These are phyloP conservation scores for Scleroderma bovista DNA, from an alignment of 768 basidiomycete genomes.

Conservation along the genomic window DNA sequence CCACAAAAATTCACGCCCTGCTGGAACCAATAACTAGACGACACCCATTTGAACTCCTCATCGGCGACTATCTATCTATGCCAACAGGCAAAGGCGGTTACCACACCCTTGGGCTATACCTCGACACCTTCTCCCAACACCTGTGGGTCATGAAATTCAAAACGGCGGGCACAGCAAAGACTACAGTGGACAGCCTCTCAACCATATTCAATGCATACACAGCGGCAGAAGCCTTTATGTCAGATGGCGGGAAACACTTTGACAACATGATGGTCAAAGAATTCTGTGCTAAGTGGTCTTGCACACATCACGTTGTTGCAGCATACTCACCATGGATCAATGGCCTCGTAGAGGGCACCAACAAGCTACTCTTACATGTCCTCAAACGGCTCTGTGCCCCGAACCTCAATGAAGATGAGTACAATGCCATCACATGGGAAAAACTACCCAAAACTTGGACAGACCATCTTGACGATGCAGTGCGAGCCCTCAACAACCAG, in stretches of 20 bases:
- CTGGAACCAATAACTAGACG: too few species aligned
- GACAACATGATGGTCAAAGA: constrained; percentile 9
- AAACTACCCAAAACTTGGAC: constrained; percentile 19
- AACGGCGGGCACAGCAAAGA: constrained; percentile 20
- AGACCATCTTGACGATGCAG: neutral
- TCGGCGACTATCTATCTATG: constrained; percentile 30
- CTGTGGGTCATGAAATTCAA: constrained; percentile 29
- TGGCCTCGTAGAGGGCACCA: too few species aligned
- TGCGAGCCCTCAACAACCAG: constrained; percentile 12
- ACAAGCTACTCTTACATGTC: neutral
- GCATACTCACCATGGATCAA: constrained; percentile 23
- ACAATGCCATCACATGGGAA: constrained; percentile 5
- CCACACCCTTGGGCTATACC: constrained; percentile 21
- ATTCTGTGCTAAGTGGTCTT: neutral
- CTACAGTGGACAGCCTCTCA: constrained; percentile 15
- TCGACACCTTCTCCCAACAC: constrained; percentile 24
- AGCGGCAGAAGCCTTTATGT: constrained; percentile 30
- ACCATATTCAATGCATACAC: constrained; percentile 19
- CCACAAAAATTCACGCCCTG: too few species aligned
- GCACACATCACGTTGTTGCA: constrained; percentile 8
- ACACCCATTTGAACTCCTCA: constrained; percentile 12
- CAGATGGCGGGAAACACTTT: constrained; percentile 29
- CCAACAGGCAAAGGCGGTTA: constrained; percentile 29
- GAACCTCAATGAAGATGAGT: neutral
- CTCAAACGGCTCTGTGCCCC: neutral